A percentile compares a stretch with the other conserved stretches of the same genome.
These are phyloP conservation scores for Aspergillus coremiiformis DNA, from an alignment of 495 filamentous ascomycete genomes.

Conservation along the genomic window DNA sequence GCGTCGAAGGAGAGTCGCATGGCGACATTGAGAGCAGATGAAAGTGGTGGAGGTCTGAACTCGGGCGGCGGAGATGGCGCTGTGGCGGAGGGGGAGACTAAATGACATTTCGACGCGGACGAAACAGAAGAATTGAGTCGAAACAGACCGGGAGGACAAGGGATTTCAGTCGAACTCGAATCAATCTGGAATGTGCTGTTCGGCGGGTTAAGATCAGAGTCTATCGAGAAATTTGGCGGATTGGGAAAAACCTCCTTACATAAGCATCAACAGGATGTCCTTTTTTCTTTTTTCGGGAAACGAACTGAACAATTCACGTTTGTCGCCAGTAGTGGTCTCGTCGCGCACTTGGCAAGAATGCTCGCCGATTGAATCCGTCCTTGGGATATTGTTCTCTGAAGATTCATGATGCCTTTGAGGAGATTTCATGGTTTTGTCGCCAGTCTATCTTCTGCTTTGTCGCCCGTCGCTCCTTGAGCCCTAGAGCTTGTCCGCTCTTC, in stretches of 20 bases:
- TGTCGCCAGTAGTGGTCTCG: not conserved
- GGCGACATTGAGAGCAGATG: slow-evolving; percentile 51
- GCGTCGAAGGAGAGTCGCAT: slow-evolving; percentile 82
- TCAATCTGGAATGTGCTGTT: not conserved
- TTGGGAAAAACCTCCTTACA: slow-evolving; percentile 4
- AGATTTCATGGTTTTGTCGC: slow-evolving; percentile 1
- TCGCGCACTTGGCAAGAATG: not conserved
- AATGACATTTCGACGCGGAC: slow-evolving; percentile 25
- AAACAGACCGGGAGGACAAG: not conserved
- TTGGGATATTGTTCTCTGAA: not conserved
- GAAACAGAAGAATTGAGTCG: not conserved
- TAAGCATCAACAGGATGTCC: slow-evolving; percentile 2
- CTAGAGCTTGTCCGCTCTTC: slow-evolving; percentile 3
- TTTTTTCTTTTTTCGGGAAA: not conserved
- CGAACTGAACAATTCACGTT: not conserved
- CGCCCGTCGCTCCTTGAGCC: slow-evolving; percentile 11
- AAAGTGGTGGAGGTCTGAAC: slow-evolving; percentile 32
- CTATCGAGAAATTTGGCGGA: slow-evolving; percentile 12
- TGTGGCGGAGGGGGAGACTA: slow-evolving; percentile 39
- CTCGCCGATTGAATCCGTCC: slow-evolving; percentile 6
- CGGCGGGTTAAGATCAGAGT: not conserved
- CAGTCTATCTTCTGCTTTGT: not conserved
- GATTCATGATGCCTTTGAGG: slow-evolving; percentile 13
- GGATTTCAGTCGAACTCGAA: not conserved
- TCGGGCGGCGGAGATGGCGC: slow-evolving; percentile 26